phyloP scores from a whole-genome alignment of 78 protist species.

The Goniomonas avonlea region DNA sequence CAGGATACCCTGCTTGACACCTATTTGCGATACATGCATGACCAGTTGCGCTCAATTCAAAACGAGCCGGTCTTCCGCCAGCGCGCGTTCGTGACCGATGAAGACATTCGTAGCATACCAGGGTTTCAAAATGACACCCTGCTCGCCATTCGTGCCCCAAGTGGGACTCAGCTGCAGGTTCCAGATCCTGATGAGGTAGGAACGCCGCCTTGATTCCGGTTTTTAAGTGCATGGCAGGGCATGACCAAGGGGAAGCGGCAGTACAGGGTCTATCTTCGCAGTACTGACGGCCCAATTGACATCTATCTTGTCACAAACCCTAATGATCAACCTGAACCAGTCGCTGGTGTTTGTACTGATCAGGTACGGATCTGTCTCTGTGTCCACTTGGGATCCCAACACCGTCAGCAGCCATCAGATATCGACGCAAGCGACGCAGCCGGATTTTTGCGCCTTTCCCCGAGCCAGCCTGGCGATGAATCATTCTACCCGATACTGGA shows the following conservation, averaged over 20 bases:
- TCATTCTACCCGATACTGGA: too few species aligned
- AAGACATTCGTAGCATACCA: constrained; percentile 57
- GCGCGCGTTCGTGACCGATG: constrained; percentile 64
- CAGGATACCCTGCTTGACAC: not conserved
- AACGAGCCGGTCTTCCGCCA: not conserved
- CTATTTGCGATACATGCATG: not conserved
- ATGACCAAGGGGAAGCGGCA: not conserved
- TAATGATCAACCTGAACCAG: too few species aligned
- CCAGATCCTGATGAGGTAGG: constrained; percentile 75
- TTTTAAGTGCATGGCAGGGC: too few species aligned
- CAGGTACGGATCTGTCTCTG: too few species aligned
- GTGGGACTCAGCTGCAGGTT: constrained; percentile 75
- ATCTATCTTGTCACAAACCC: not conserved
- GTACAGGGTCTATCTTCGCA: not conserved
- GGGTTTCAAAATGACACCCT: constrained; percentile 57
- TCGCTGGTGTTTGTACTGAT: too few species aligned
- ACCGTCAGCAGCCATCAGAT: too few species aligned
- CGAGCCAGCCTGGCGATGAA: too few species aligned
- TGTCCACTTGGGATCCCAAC: too few species aligned
- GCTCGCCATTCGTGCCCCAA: constrained; percentile 76
- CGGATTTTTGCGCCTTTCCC: too few species aligned
- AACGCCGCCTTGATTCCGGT: too few species aligned
- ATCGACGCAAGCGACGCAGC: too few species aligned
- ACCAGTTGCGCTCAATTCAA: not conserved
- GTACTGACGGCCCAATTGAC: not conserved